Percentiles rank a stretch among this genome's conserved stretches.
These are phyloP conservation scores for Nicotiana noctiflora DNA, from an alignment of 257 asterid species.

Conservation along the genomic window DNA sequence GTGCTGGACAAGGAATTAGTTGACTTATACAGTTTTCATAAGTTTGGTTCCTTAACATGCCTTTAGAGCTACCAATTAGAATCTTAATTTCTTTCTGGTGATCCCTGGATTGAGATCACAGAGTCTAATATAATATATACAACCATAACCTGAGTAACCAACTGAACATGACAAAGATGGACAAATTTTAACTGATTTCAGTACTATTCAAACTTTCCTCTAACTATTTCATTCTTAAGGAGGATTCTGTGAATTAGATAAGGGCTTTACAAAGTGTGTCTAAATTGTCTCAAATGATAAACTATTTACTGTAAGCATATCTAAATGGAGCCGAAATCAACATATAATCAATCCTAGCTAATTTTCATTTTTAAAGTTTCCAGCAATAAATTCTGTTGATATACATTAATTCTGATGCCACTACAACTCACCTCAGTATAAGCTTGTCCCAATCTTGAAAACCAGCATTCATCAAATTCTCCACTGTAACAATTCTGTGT, in stretches of 20 bases:
- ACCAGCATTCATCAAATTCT: constrained; percentile 62
- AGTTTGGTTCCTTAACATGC: background rate
- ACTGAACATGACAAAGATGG: background rate
- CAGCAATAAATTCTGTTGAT: background rate
- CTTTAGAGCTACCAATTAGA: background rate
- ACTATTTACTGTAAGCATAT: background rate
- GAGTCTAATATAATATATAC: no score
- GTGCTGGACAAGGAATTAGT: background rate
- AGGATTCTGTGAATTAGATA: background rate
- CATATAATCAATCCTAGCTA: background rate
- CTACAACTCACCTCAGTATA: constrained; percentile 48
- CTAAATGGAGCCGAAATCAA: background rate
- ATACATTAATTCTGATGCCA: background rate
- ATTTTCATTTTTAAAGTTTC: background rate
- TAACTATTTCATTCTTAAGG: background rate
- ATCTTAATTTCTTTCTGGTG: background rate
- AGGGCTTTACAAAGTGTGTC: background rate
- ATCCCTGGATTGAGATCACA: no score
- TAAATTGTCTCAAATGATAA: background rate
- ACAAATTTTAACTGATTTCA: background rate
- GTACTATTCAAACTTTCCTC: background rate
- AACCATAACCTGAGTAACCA: no score
- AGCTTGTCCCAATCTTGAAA: constrained; percentile 68
- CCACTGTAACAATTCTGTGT: constrained; percentile 44
- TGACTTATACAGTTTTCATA: background rate